Base-by-base conservation (phyloP, 2,329 filamentous ascomycete genomes). In the Sarocladium kiliense region DNA sequence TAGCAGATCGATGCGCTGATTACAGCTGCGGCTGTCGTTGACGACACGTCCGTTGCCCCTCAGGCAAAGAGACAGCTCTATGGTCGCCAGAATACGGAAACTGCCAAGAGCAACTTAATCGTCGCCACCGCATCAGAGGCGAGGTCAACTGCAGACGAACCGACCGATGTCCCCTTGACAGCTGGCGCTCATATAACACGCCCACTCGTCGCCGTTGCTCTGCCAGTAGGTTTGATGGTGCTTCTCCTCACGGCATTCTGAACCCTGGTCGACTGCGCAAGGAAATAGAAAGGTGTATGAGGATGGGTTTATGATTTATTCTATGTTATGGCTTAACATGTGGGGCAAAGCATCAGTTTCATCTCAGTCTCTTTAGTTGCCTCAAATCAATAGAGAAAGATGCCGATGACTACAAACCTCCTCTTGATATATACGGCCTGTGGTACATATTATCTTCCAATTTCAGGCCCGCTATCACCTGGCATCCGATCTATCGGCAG, bases 321-420 rank as follows among this genome's bases (percentile, higher is more conserved):
- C 9, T 4, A 51, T 36, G 18, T 51, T 23, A 30, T n/a, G 44
- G 25, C 4, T 3, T 12, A 45, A 16, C 11, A 34, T 51, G 3
- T 36, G 47, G 12, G 47, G 47, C 47, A 51, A 27, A 51, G 30
- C 47, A 51, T 51, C n/a, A 27, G 12, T 51, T 51, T 51, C 11
- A 36, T 18, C 16, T 23, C 11, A 32, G 27, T 51, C 30, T 32
- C 26, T 36, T 51, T 51, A 51, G 27, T 18, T 19, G 47, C 47
- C 47, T 36, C 47, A 51, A 36, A 34, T 51, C 10, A 21, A 51
- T 27, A 51, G 47, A 36, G 3, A n/a, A 51, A 11, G 11, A 5
- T 30, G 30, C 10, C 26, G 6, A n/a, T n/a, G n/a, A n/a, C n/a
- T n/a, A n/a, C n/a, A n/a, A n/a, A n/a, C n/a, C n/a, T n/a, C n/a